These are phyloP conservation scores for Geoglossum cookeanum DNA, from an alignment of 2,329 filamentous ascomycete species.

Conservation along the genomic window DNA sequence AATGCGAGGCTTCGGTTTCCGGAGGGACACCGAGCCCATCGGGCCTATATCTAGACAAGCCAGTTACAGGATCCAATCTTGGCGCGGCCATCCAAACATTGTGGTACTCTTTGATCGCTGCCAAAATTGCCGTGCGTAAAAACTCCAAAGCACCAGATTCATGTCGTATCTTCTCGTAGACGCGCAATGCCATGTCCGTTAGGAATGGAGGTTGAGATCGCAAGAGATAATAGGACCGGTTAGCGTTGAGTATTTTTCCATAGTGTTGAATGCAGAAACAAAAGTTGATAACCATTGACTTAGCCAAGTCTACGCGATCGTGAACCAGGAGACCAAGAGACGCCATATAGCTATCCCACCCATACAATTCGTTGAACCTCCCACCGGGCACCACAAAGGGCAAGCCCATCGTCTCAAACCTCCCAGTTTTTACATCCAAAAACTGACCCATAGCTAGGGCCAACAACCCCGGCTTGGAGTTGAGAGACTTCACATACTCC, in stretches of 20 bases:
- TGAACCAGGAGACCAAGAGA: slow-evolving; percentile 75
- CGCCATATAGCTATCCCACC: slow-evolving; percentile 99
- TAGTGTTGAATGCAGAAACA: slow-evolving; percentile 98
- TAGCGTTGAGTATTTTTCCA: slow-evolving; percentile 94
- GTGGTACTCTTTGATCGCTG: slow-evolving; percentile 93
- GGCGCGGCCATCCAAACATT: slow-evolving; percentile 70
- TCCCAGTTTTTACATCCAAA: slow-evolving; percentile 44
- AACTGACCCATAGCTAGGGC: slow-evolving; percentile 67
- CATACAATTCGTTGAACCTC: slow-evolving; percentile 94
- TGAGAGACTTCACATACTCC: slow-evolving; percentile 65
- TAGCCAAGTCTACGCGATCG: slow-evolving; percentile 69
- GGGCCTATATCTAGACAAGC: slow-evolving; percentile 69
- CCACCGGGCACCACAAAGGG: slow-evolving; percentile 97
- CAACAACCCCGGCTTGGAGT: slow-evolving; percentile 70
- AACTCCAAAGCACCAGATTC: slow-evolving; percentile 68
- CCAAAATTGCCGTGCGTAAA: slow-evolving; percentile 57
- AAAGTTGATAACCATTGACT: slow-evolving; percentile 90
- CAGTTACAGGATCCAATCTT: slow-evolving; percentile 56
- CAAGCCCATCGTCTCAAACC: slow-evolving; percentile 54
- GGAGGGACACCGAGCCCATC: slow-evolving; percentile 73
- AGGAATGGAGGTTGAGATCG: slow-evolving; percentile 92
- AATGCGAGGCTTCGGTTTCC: slow-evolving; percentile 77
- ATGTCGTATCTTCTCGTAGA: slow-evolving; percentile 84
- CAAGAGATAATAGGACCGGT: slow-evolving; percentile 83
- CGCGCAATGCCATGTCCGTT: slow-evolving; percentile 88